Evolutionary conservation across 140 eudicot species (phyloP), one percentile per base, ranked within the genome.

Genomic region (Stevia rebaudiana): DNA sequence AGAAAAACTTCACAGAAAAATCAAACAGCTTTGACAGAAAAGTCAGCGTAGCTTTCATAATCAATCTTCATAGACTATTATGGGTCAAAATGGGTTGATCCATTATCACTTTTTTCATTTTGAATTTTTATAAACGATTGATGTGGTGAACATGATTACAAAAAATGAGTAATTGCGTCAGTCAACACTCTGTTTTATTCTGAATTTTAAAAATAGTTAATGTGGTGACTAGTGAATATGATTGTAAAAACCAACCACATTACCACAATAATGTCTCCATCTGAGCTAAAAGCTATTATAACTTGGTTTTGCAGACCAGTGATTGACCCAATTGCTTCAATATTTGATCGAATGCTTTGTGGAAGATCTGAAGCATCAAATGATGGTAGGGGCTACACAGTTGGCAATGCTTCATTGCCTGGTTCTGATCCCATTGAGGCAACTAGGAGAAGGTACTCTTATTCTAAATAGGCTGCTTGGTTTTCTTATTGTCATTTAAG

Each of bases 401-500:
- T 67, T 8, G 95, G 95, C 42, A 81, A 83, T 54, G 67, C 79
- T 42, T 57, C 96, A 18, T 75, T 92, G 82, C 96, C 95, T 63
- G 96, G 96, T 70, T 92, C 98, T 75, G 96, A 92, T 65, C 82
- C 98, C 57, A 81, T 92, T 68, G 98, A 92, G 71, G 89, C 98
- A 63, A 79, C 98, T 19, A 77, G 96, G 79, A 83, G 98, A 79
- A 88, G 98, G 98, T 92, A 83, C 78, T 24, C n/a, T n/a, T n/a
- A n/a, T n/a, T n/a, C n/a, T n/a, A n/a, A n/a, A n/a, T n/a, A n/a
- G n/a, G n/a, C n/a, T n/a, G n/a, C n/a, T n/a, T n/a, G n/a, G n/a
- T n/a, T n/a, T n/a, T 28, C 4, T 28, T 28, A 1, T 28, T 28
- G 33, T 28, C 33, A 28, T 28, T 28, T 1, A 28, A 28, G 33